These are phyloP conservation scores for Epicoccum sorghinum DNA, from an alignment of 2,329 filamentous ascomycete genomes.

Conservation along the genomic window DNA sequence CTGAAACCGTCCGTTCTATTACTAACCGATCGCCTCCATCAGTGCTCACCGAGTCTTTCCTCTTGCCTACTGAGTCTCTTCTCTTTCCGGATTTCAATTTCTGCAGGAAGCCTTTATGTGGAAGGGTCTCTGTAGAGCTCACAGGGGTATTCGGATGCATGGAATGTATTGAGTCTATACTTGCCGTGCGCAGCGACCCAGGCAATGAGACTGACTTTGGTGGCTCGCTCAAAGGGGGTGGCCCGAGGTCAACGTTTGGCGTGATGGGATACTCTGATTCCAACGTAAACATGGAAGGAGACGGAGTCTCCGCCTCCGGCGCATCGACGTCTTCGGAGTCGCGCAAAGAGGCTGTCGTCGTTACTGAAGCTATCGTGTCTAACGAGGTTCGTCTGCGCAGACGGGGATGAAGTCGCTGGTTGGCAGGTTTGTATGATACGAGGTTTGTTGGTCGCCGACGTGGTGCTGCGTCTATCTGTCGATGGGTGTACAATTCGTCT, in stretches of 20 bases:
- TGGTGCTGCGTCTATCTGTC: slow-evolving; percentile 17
- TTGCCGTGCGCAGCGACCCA: slow-evolving; percentile 13
- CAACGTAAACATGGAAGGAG: slow-evolving; percentile 21
- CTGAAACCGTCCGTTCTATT: slow-evolving; percentile 41
- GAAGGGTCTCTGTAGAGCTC: slow-evolving; percentile 20
- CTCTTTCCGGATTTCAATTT: slow-evolving; percentile 24
- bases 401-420: slow-evolving; percentile 29
- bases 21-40: slow-evolving; percentile 25
- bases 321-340: slow-evolving; percentile 15
- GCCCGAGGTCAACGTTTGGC: slow-evolving; percentile 6
- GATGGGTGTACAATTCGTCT: slow-evolving; percentile 14
- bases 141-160: slow-evolving; percentile 18
- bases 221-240: slow-evolving; percentile 1
- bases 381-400: slow-evolving; percentile 35
- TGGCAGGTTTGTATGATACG: slow-evolving; percentile 25
- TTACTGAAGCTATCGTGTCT: slow-evolving; percentile 42
- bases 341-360: slow-evolving; percentile 24
- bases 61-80: background rate
- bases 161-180: slow-evolving; percentile 20
- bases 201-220: slow-evolving; percentile 4
- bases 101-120: slow-evolving; percentile 29
- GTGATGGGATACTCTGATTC: slow-evolving; percentile 11
- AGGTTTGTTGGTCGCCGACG: slow-evolving; percentile 24
- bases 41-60: slow-evolving; percentile 7
- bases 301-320: slow-evolving; percentile 19